Conservation (phyloP, 2,329 filamentous ascomycete species). For the Aspergillus sp. region DNA sequence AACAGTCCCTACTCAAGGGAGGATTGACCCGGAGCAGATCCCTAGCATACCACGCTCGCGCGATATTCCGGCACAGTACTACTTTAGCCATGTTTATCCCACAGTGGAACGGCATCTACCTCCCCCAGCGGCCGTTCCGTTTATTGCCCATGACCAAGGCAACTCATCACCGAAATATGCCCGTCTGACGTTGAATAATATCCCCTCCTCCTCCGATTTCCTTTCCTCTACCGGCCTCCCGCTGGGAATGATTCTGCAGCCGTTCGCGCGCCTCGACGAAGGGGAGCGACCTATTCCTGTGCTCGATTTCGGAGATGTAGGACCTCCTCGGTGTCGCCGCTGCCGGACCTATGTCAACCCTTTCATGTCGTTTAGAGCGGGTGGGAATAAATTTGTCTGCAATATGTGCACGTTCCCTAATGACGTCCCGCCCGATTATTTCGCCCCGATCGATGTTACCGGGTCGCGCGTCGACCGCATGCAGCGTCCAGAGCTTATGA, state of each 20-base stretch:
- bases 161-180: slow-evolving; percentile 95
- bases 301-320: slow-evolving; percentile 87
- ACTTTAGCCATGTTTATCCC: slow-evolving; percentile 83
- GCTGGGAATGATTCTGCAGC: slow-evolving; percentile 84
- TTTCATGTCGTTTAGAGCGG: slow-evolving; percentile 95
- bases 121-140: slow-evolving; percentile 83
- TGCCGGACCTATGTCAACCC: slow-evolving; percentile 98
- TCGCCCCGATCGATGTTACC: slow-evolving; percentile 82
- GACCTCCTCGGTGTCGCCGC: slow-evolving; percentile 86
- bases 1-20: slow-evolving; percentile 65
- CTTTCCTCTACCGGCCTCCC: slow-evolving; percentile 78
- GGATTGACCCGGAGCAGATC: slow-evolving; percentile 87
- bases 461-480: slow-evolving; percentile 85
- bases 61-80: slow-evolving; percentile 79
- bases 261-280: slow-evolving; percentile 75
- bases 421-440: slow-evolving; percentile 89
- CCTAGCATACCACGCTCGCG: slow-evolving; percentile 85
- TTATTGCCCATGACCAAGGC: slow-evolving; percentile 92
- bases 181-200: slow-evolving; percentile 88
- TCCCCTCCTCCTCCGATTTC: slow-evolving; percentile 79
- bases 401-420: slow-evolving; percentile 98
- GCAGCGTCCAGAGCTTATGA: slow-evolving; percentile 82
- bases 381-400: slow-evolving; percentile 95
- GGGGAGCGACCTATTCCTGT: slow-evolving; percentile 88
- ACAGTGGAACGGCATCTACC: slow-evolving; percentile 94